A percentile compares a stretch with the other conserved stretches of the same genome.
Evolutionary conservation across 371 early-diverging fungal species (phyloP).

Genomic region (Mortierella sp.): DNA sequence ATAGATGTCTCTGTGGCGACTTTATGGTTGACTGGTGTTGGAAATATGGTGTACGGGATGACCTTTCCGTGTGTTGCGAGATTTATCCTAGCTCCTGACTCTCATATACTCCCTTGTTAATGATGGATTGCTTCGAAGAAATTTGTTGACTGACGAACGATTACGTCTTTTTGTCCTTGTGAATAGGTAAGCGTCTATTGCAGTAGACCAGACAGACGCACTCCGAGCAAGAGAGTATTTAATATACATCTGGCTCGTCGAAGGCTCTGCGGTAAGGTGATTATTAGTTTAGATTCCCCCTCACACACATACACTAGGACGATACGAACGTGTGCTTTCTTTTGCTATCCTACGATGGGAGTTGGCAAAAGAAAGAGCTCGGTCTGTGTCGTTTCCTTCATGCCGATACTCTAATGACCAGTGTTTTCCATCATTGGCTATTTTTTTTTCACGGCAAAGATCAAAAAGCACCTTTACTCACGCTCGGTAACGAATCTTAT

Average conservation of each 20-base stretch:
- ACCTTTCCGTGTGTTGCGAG: slow-evolving; percentile 47
- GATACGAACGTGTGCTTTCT: neutral
- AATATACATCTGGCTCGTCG: too few relatives aligned
- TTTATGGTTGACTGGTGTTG: slow-evolving; percentile 5
- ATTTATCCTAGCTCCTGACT: slow-evolving; percentile 57
- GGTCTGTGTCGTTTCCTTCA: slow-evolving; percentile 3
- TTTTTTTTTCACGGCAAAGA: slow-evolving; percentile 59
- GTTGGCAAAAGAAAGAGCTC: neutral
- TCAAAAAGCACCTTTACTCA: slow-evolving; percentile 54
- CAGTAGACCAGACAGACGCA: slow-evolving; percentile 7
- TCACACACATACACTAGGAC: neutral
- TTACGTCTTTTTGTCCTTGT: neutral
- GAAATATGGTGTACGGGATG: slow-evolving; percentile 17
- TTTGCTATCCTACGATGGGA: slow-evolving; percentile 17
- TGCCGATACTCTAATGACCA: slow-evolving; percentile 57
- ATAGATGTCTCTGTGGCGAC: neutral
- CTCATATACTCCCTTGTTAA: neutral
- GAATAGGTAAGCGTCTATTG: slow-evolving; percentile 35
- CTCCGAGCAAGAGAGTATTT: neutral
- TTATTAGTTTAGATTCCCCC: neutral
- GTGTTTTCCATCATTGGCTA: slow-evolving; percentile 45
- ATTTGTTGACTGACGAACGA: slow-evolving; percentile 2
- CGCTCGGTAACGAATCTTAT: slow-evolving; percentile 29
- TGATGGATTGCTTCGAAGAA: neutral
- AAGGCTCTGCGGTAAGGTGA: too few relatives aligned